Evolutionary conservation across 306 rosid genomes (phyloP), one percentile per base, ranked within the genome.

Genomic region (Vicia villosa): DNA sequence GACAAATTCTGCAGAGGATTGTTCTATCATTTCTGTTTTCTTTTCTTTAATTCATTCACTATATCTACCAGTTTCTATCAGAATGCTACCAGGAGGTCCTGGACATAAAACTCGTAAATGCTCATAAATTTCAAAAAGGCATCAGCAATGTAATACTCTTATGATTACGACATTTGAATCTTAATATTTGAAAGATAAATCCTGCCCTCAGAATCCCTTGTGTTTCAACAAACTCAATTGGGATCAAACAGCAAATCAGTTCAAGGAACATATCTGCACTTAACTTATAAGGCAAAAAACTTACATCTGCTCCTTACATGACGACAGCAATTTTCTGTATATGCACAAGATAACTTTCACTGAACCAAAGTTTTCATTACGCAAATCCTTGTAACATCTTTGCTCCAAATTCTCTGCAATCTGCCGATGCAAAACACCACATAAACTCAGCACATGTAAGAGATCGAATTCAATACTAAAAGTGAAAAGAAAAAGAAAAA

Each of bases 291-390:
- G 64, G 61, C 26, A 47, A 64, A 70, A 69, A 68, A 88, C 97
- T 90, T 86, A 90, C 99, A 81, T 90, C 74, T 88, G 97, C 79
- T 75, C 92, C 82, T 82, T 87, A 81, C 97, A 94, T 63, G 86
- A 82, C 22, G 74, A 74, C 54, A 94, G 74, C 74, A 90, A 64
- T 82, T 94, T 90, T 84, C 82, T 78, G 74, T 94, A 88, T 32
- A 90, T 77, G 77, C 88, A 78, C 56, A 94, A 58, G 63, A 87
- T 85, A 63, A 90, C 88, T 73, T 81, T 88, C 61, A 85, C 94
- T 26, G 96, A 85, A 55, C 84, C 89, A 78, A 88, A 86, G 66
- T 68, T 86, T 76, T 81, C 96, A 83, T 79, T 81, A 45, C 98
- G 94, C 85, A 90, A 74, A 76, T 90, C 96, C 84, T 90, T 94